A percentile compares a stretch with the other conserved stretches of the same genome.
Evolutionary conservation across 2,329 filamentous ascomycete genomes (phyloP).

Genomic region (Nigrograna mackinnonii): DNA sequence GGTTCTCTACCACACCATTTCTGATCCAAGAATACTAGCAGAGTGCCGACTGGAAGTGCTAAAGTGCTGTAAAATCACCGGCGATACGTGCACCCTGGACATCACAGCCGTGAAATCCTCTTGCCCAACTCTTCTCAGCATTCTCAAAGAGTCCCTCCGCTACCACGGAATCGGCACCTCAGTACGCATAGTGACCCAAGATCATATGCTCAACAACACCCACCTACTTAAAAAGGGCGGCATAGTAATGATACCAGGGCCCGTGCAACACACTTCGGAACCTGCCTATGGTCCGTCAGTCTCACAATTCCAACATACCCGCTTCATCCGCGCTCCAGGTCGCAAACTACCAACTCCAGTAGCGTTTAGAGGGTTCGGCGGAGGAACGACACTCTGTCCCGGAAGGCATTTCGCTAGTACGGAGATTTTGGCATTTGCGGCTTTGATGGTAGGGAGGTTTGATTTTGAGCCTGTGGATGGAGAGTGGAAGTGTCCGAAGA

Average conservation of each 20-base stretch:
- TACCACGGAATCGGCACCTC: slow-evolving; percentile 36
- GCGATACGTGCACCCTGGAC: slow-evolving; percentile 11
- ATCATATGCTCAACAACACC: slow-evolving; percentile 29
- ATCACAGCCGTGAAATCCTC: slow-evolving; percentile 32
- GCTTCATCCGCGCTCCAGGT: slow-evolving; percentile 22
- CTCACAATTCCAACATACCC: slow-evolving; percentile 27
- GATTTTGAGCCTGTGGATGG: slow-evolving; percentile 19
- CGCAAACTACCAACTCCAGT: slow-evolving; percentile 11
- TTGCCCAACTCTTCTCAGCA: slow-evolving; percentile 44
- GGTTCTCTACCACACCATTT: slow-evolving; percentile 39
- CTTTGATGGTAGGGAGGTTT: slow-evolving; percentile 27
- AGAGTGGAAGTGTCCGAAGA: slow-evolving; percentile 3
- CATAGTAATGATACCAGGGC: slow-evolving; percentile 27
- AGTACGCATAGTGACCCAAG: slow-evolving; percentile 32
- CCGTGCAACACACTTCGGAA: slow-evolving; percentile 25
- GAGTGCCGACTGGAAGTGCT: slow-evolving; percentile 35
- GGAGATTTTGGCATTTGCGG: slow-evolving; percentile 27
- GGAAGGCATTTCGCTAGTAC: slow-evolving; percentile 36
- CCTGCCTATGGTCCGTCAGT: slow-evolving; percentile 26
- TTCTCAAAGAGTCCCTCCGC: slow-evolving; percentile 45
- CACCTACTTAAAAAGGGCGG: slow-evolving; percentile 36
- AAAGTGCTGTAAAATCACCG: slow-evolving; percentile 3
- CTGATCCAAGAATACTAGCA: slow-evolving; percentile 29
- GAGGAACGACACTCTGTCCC: slow-evolving; percentile 31
- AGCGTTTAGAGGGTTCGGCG: slow-evolving; percentile 28